phyloP scores from a whole-genome alignment of 257 asterid genomes.

The Solanum chilense region DNA sequence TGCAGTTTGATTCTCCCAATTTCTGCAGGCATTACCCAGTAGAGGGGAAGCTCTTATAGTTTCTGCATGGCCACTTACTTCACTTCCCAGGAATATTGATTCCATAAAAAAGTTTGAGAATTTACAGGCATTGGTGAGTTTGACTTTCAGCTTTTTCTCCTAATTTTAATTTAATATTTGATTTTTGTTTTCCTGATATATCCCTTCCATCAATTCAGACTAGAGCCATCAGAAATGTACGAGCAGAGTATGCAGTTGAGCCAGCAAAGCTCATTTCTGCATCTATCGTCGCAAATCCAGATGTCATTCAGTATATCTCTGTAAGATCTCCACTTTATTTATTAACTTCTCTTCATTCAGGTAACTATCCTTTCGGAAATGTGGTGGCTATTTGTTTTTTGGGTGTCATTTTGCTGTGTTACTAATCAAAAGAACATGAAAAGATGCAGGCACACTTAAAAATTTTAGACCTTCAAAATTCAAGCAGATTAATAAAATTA shows the following conservation, averaged over 20 bases:
- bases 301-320: constrained; percentile 67
- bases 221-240: constrained; percentile 87
- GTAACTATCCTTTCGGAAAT: not conserved
- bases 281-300: constrained; percentile 71
- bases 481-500: not conserved
- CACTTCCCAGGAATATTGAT: constrained; percentile 67
- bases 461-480: not conserved
- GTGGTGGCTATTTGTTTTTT: not conserved
- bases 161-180: not conserved
- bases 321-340: constrained; percentile 36
- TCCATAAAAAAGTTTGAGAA: constrained; percentile 76
- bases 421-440: not conserved
- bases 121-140: constrained; percentile 77
- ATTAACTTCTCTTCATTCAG: not conserved
- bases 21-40: constrained; percentile 63
- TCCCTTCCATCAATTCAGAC: constrained; percentile 33
- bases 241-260: constrained; percentile 97
- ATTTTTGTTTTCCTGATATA: not conserved
- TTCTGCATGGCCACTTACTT: constrained; percentile 74
- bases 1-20: not conserved
- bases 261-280: constrained; percentile 88
- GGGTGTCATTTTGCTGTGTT: not conserved
- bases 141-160: not conserved
- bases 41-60: constrained; percentile 74
- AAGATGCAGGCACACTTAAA: not conserved